Evolutionary conservation across 2,329 filamentous ascomycete genomes (phyloP).

Genomic region (Talaromyces funiculosus): DNA sequence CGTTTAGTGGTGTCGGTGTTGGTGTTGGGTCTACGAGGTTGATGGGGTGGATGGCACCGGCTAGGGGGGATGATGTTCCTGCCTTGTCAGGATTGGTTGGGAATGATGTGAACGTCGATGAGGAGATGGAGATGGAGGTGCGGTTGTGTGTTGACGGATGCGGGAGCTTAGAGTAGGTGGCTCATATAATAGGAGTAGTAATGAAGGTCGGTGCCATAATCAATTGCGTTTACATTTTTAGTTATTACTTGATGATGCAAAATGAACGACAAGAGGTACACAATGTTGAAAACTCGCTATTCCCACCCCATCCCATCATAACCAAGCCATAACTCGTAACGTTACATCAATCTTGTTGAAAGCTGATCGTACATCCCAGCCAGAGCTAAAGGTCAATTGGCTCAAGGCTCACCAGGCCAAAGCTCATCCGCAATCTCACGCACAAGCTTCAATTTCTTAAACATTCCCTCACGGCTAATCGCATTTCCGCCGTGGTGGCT

Average conservation of each 20-base stretch:
- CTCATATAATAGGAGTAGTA: not conserved
- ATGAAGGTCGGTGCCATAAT: not conserved
- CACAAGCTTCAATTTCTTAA: conserved; percentile 65
- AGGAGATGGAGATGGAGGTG: conserved; percentile 10
- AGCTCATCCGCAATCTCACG: conserved; percentile 67
- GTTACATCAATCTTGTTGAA: conserved; percentile 2
- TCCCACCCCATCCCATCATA: not conserved
- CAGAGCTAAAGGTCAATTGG: too few species aligned
- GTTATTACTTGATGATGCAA: too few species aligned
- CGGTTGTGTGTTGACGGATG: conserved; percentile 5
- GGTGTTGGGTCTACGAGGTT: not conserved
- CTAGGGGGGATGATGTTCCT: conserved; percentile 9
- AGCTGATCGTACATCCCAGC: not conserved
- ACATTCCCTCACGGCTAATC: conserved; percentile 64
- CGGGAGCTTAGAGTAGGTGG: not conserved
- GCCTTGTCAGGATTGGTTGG: not conserved
- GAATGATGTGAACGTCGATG: not conserved
- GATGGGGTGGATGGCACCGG: conserved; percentile 6
- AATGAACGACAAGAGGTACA: not conserved
- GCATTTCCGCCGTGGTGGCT: conserved; percentile 69
- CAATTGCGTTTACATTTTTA: not conserved
- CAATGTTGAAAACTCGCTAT: not conserved
- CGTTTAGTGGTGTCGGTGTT: not conserved
- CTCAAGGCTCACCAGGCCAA: conserved; percentile 54
- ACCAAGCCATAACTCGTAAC: not conserved